These are phyloP conservation scores for Choiromyces venosus DNA, from an alignment of 495 filamentous ascomycete species.

Conservation along the genomic window DNA sequence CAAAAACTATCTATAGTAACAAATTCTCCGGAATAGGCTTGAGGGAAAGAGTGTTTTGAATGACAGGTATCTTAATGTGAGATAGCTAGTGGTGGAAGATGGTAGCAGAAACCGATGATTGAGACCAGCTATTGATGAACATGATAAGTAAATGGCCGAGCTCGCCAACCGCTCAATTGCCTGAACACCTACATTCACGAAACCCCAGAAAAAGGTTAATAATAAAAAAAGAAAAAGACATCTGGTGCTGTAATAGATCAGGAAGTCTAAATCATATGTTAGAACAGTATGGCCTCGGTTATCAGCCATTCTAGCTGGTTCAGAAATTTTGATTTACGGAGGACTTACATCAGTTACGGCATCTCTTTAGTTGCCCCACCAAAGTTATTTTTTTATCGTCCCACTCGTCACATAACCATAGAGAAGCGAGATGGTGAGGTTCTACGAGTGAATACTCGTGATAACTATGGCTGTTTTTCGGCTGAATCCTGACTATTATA, in stretches of 20 bases:
- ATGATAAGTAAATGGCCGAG: background rate
- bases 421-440: background rate
- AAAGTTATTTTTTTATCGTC: background rate
- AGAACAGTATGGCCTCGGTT: background rate
- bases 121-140: background rate
- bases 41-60: background rate
- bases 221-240: too few relatives aligned
- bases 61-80: background rate
- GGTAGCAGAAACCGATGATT: background rate
- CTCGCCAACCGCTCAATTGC: background rate
- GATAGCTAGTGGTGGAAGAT: background rate
- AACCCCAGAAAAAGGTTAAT: background rate
- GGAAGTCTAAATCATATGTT: background rate
- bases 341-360: background rate
- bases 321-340: background rate
- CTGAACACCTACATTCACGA: background rate
- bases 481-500: background rate
- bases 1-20: too few relatives aligned
- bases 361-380: background rate
- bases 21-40: background rate
- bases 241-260: background rate
- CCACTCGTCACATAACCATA: background rate
- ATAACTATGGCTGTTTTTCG: background rate
- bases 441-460: background rate
- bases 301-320: background rate